phyloP scores from a whole-genome alignment of 257 asterid genomes.

The Przewalskia tangutica region DNA sequence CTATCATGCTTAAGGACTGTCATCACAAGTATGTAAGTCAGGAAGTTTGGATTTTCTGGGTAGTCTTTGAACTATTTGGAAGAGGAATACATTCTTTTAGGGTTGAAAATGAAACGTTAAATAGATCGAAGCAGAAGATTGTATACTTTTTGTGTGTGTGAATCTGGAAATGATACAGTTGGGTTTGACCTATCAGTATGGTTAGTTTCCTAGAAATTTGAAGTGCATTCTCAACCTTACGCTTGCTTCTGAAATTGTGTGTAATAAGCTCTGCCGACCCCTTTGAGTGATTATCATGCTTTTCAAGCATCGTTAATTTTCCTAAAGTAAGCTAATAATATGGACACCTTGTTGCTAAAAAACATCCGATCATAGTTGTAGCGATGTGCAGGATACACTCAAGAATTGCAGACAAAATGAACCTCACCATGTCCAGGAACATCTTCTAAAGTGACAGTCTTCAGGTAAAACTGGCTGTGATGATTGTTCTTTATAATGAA shows the following conservation, averaged over 20 bases:
- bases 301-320: background rate
- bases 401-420: slow-evolving; percentile 70
- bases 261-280: background rate
- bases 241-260: background rate
- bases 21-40: background rate
- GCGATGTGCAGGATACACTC: slow-evolving; percentile 69
- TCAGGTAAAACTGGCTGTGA: slow-evolving; percentile 62
- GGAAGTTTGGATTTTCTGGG: background rate
- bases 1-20: background rate
- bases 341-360: slow-evolving; percentile 60
- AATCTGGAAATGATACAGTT: background rate
- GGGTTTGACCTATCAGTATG: background rate
- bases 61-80: background rate
- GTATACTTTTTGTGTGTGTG: background rate
- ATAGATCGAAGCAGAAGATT: background rate
- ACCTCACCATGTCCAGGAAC: slow-evolving; percentile 57
- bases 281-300: background rate
- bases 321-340: background rate
- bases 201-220: background rate
- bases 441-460: slow-evolving; percentile 45
- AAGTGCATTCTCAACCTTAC: background rate
- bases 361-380: slow-evolving; percentile 59
- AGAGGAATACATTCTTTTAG: background rate
- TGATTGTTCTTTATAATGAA: slow-evolving; percentile 54
- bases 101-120: background rate